Base-by-base conservation (phyloP, 495 filamentous ascomycete species). In the Trichoderma parareesei region DNA sequence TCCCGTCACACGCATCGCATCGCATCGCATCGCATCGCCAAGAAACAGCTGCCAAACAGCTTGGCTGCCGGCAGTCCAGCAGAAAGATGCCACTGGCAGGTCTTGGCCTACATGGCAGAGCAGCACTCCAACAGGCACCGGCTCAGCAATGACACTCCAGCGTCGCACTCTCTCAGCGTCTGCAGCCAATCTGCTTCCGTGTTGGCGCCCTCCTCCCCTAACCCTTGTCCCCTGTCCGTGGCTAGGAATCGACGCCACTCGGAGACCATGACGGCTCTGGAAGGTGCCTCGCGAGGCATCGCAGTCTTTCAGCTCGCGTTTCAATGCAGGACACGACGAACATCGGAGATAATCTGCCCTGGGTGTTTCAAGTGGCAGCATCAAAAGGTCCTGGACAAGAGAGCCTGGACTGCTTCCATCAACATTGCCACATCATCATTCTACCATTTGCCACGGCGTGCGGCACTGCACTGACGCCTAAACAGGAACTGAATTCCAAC, bases 261-360 rank as follows among this genome's bases (percentile, higher is more conserved):
- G 53, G 53, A 57, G 53, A 13, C 53, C 4, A 33, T 35, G 53
- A 57, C 53, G 9, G 53, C 53, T 57, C 53, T 57, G 53, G 53
- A 57, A 57, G 53, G 53, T 57, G 53, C 27, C 53, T 57, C 53
- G 37, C 37, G 53, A 57, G 20, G 53, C 53, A 57, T n/a, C 53
- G 27, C 53, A 37, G 16, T 16, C 46, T 27, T 27, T 27, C 46
- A 49, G 46, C 46, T 27, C 5, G 46, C 46, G 18, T 18, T 49
- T n/a, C 46, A 49, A 49, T 20, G 33, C 11, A 13, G 53, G 27
- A 10, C 8, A 37, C 7, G 27, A 35, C 6, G 53, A 37, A 5
- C 9, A 33, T 35, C 53, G 20, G 37, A 35, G 3, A 27, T 27
- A 27, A 27, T 27, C 27, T 27, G n/a, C 27, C 27, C 27, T 27